phyloP scores from a whole-genome alignment of 139 green algal genomes.

The Dunaliella primolecta region DNA sequence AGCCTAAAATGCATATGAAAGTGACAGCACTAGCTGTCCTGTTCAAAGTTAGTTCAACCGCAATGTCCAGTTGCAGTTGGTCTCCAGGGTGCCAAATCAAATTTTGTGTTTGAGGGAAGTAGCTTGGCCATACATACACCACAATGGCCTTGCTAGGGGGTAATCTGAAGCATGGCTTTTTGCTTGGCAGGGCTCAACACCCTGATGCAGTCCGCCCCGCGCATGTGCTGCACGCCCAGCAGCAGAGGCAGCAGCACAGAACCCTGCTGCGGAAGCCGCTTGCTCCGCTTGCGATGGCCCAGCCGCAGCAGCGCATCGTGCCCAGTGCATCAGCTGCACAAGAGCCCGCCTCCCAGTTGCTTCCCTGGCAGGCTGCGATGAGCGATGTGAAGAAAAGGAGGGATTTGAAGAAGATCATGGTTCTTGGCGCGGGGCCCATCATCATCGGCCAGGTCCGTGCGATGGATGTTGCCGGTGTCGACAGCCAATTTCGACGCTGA shows the following conservation, averaged over 20 bases:
- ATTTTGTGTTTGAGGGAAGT: no score
- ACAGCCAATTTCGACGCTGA: neutral
- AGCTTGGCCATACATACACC: no score
- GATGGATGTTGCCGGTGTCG: no score
- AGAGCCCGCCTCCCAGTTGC: neutral
- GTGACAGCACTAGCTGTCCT: no score
- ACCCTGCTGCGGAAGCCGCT: no score
- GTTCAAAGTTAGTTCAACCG: no score
- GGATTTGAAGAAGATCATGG: constrained; percentile 71
- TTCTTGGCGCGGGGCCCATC: constrained; percentile 91
- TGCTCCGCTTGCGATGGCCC: no score
- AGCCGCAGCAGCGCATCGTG: neutral
- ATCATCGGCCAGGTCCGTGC: constrained; percentile 94
- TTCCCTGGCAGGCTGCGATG: constrained; percentile 64
- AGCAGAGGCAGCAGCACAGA: no score
- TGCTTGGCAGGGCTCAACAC: neutral
- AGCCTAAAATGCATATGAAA: no score
- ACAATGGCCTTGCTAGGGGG: neutral
- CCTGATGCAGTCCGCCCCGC: neutral
- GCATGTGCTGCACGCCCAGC: no score
- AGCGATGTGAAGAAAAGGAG: constrained; percentile 62
- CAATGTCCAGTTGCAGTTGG: no score
- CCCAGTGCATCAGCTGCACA: neutral
- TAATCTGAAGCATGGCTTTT: neutral
- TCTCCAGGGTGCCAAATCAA: no score